Evolutionary conservation across 148 eudicot genomes (phyloP).

Genomic region (Fagopyrum esculentum): DNA sequence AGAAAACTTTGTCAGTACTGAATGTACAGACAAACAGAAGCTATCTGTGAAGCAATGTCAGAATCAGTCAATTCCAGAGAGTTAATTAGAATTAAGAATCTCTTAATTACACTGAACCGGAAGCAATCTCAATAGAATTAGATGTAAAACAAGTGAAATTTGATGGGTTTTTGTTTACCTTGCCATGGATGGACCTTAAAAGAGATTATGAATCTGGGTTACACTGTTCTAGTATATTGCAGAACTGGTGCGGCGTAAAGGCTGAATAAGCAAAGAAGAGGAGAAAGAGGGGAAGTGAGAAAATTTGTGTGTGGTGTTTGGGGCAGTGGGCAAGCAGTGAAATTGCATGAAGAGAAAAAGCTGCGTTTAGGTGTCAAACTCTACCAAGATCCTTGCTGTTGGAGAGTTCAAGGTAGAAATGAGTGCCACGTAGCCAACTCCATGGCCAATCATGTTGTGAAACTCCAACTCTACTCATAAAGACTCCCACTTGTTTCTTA

Average conservation of each 20-base stretch:
- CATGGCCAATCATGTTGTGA: not conserved
- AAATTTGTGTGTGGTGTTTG: not conserved
- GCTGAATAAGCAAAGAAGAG: not conserved
- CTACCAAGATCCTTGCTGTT: not conserved
- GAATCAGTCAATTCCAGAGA: not conserved
- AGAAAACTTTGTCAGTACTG: not conserved
- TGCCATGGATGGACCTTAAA: not conserved
- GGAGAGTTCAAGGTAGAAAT: not conserved
- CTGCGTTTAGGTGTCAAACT: slow-evolving; percentile 9
- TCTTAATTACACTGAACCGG: not conserved
- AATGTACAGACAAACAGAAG: not conserved
- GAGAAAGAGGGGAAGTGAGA: not conserved
- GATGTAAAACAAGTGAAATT: not conserved
- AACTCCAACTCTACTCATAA: not conserved
- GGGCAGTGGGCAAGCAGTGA: slow-evolving; percentile 5
- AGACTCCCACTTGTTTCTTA: not conserved
- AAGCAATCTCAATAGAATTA: not conserved
- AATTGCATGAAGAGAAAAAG: slow-evolving; percentile 1
- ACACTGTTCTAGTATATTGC: not conserved
- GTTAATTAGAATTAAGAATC: not conserved
- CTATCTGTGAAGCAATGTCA: not conserved
- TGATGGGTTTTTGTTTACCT: not conserved
- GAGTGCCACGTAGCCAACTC: slow-evolving; percentile 10
- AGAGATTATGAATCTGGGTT: not conserved
- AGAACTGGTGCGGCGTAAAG: not conserved